Base-by-base conservation (phyloP, 805 yeast genomes). In the Hanseniaspora meyeri region DNA sequence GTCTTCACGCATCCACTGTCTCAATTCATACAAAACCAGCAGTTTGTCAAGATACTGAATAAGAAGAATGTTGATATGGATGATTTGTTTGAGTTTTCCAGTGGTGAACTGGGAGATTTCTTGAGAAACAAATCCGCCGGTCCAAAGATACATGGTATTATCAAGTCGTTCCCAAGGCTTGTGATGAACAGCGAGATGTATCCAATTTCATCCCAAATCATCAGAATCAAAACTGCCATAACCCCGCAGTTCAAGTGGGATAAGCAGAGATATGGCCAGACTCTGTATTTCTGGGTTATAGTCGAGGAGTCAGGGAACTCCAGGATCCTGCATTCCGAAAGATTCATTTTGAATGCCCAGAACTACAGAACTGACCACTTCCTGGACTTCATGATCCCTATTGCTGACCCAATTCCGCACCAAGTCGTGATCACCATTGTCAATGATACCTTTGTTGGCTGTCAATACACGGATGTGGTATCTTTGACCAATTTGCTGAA, bases 341-440 rank as follows among this genome's bases (percentile, higher is more conserved):
- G 82, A 65, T 77, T 89, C 60, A 78, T 89, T 27, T 66, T 93
- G 50, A 80, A 79, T 59, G 79, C 75, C 59, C 78, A 75, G 49
- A 82, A 80, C 59, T 65, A 81, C 65, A 71, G 71, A 5, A 70
- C 72, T 16, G 67, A 72, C 0, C 95, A 87, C 66, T 87, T 81
- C 62, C 72, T 90, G 73, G 96, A 91, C 63, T 88, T 91, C 63
- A 88, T 95, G 83, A 85, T 93, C 45, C 98, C 98, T 0, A 69
- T 90, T 55, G 73, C 85, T 2, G 95, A 87, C 63, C 96, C 96
- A 1, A 69, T 83, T n/a, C 97, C 97, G 0, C 82, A 91, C 0
- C 97, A 93, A 66, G 77, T 93, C 36, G 79, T 87, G 7, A 81
- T 91, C 3, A 76, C 89, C 53, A 83, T 84, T 1, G 70, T 87